Evolutionary conservation across 192 early-diverging fungal genomes (phyloP), one percentile per base, ranked within the genome.

Genomic region (Podila minutissima): DNA sequence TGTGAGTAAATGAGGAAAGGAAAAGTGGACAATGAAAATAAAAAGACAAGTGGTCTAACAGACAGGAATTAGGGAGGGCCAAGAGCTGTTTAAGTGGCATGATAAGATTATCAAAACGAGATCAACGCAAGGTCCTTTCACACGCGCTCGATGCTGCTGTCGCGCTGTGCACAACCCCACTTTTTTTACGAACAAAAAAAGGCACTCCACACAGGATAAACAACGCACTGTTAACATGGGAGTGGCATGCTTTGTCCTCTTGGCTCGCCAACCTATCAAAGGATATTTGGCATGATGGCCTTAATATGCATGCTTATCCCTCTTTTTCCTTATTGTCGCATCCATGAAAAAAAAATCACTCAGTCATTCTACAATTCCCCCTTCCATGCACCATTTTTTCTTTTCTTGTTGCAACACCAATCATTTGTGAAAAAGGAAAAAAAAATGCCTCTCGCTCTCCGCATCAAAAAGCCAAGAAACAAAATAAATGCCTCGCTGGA

Each of bases 61-160:
- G 51, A 12, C 38, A 53, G 51, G 22, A 53, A 9, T 15, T 20
- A 10, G 2, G 22, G 53, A 12, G 22, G 53, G 7, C 6, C 4
- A 20, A 22, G 51, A 10, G 24, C 24, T 24, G 53, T n/a, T 55
- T 26, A 22, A 3, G 24, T 24, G 24, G 24, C 5, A 22, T 1
- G 53, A 55, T 55, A 55, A 55, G 53, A 55, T 55, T 55, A 55
- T 55, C 53, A 55, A 22, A 55, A 55, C 8, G n/a, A 55, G 53
- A 46, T 46, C 41, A 46, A 46, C 2, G 22, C 22, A 37, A 37
- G 35, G 35, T 6, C 35, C 35, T 37, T 37, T 37, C 35, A 37
- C 35, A 37, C 35, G 5, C 35, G 6, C 53, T 26, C 4, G 20
- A 17, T 53, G 50, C 17, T 46, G 41, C 2, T 46, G 41, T 46